phyloP scores from a whole-genome alignment of 352 stramenopile species.

The Pythium aphanidermatum region DNA sequence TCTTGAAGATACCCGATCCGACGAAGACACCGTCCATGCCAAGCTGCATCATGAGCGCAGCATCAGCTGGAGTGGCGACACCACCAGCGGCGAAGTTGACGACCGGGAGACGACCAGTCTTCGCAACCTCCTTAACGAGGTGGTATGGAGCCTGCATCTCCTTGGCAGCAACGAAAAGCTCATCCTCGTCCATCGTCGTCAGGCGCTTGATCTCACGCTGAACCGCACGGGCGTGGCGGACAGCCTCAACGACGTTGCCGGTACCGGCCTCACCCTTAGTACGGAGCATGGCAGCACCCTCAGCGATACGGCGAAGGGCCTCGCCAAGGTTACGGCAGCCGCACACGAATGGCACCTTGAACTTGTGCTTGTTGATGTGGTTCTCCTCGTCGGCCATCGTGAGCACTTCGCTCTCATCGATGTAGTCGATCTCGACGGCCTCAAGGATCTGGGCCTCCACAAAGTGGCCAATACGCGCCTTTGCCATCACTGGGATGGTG shows the following conservation, averaged over 20 bases:
- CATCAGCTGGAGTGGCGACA: slow-evolving; percentile 97
- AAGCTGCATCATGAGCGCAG: slow-evolving; percentile 99
- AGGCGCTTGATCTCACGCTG: slow-evolving; percentile 90
- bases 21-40: slow-evolving; percentile 99
- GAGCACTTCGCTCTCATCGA: slow-evolving; percentile 97
- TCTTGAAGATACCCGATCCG: slow-evolving; percentile 98
- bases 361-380: slow-evolving; percentile 96
- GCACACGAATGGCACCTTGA: slow-evolving; percentile 98
- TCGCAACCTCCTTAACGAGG: slow-evolving; percentile 89
- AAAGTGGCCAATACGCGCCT: slow-evolving; percentile 98
- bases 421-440: slow-evolving; percentile 97
- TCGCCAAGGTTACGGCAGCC: slow-evolving; percentile 97
- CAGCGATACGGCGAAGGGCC: slow-evolving; percentile 91
- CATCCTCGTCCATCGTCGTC: slow-evolving; percentile 93
- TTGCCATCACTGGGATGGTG: slow-evolving; percentile 99
- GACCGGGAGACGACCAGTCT: slow-evolving; percentile 91
- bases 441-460: slow-evolving; percentile 98
- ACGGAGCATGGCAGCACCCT: slow-evolving; percentile 96
- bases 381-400: slow-evolving; percentile 98
- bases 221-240: slow-evolving; percentile 93
- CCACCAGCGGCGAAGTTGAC: slow-evolving; percentile 98
- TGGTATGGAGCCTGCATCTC: slow-evolving; percentile 94
- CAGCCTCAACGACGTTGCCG: slow-evolving; percentile 97
- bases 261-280: slow-evolving; percentile 98
- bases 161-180: slow-evolving; percentile 97